Conservation (phyloP, 2,329 filamentous ascomycete species). For the Cadophora gregata region DNA sequence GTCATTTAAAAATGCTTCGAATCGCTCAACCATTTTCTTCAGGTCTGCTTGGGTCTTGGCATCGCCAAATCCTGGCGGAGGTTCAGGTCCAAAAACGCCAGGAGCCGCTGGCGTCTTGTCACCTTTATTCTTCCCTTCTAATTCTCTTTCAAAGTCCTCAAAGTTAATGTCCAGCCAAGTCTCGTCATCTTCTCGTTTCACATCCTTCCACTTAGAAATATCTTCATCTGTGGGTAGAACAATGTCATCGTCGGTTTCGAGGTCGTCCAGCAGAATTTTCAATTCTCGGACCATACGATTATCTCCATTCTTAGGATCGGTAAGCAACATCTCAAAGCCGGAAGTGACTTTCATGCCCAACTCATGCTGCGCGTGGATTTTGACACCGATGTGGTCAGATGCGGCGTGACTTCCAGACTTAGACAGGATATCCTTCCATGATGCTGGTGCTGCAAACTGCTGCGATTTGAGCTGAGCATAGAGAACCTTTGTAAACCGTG, state of each 20-base stretch:
- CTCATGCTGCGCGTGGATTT: conserved; percentile 53
- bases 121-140: conserved; percentile 58
- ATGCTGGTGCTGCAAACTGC: conserved; percentile 70
- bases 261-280: conserved; percentile 74
- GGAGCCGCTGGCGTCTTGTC: conserved; percentile 42
- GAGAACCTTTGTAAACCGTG: conserved; percentile 84
- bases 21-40: conserved; percentile 90
- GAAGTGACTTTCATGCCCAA: conserved; percentile 88
- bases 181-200: conserved; percentile 77
- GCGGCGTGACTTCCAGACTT: conserved; percentile 39
- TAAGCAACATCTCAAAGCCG: conserved; percentile 87
- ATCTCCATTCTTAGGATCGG: conserved; percentile 70
- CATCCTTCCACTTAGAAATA: conserved; percentile 71
- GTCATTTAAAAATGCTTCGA: conserved; percentile 89
- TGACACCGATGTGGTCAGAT: conserved; percentile 37
- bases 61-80: conserved; percentile 64
- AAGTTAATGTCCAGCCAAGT: conserved; percentile 93
- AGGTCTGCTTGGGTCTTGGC: conserved; percentile 74
- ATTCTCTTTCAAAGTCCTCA: conserved; percentile 83
- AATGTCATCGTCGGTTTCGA: conserved; percentile 52
- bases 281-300: conserved; percentile 76
- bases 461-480: conserved; percentile 92
- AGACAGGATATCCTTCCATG: conserved; percentile 51
- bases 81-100: conserved; percentile 40
- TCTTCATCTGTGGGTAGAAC: conserved; percentile 73